Conservation (phyloP, 108 stramenopile species). For the Chaetoceros tenuissimus region DNA sequence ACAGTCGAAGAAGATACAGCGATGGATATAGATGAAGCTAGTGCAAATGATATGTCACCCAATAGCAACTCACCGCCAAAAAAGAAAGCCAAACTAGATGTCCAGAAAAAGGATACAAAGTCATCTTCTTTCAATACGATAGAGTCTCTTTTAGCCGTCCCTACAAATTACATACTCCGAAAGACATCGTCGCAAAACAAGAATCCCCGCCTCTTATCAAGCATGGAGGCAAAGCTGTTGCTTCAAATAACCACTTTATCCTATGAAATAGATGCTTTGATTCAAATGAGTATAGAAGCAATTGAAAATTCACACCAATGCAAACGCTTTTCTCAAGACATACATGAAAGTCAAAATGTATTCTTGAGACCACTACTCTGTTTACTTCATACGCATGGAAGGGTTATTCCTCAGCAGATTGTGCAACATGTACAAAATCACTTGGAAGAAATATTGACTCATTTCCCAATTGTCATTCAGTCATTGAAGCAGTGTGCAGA, state of each 20-base stretch:
- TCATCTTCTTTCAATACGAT: background rate
- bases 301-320: background rate
- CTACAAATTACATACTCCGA: background rate
- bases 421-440: background rate
- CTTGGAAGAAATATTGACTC: background rate
- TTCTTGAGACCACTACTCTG: background rate
- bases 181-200: background rate
- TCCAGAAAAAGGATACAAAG: no score
- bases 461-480: background rate
- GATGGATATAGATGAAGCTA: no score
- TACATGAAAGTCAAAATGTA: background rate
- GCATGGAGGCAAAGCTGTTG: background rate
- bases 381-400: background rate
- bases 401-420: background rate
- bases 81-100: no score
- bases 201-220: background rate
- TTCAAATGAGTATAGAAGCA: background rate
- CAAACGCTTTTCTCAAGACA: background rate
- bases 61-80: no score
- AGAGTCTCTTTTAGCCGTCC: background rate
- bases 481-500: background rate
- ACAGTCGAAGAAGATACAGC: no score
- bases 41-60: no score
- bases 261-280: background rate
- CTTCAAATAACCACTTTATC: background rate